Base-by-base conservation (phyloP, 2,329 filamentous ascomycete genomes). In the Nigrospora sphaerica region DNA sequence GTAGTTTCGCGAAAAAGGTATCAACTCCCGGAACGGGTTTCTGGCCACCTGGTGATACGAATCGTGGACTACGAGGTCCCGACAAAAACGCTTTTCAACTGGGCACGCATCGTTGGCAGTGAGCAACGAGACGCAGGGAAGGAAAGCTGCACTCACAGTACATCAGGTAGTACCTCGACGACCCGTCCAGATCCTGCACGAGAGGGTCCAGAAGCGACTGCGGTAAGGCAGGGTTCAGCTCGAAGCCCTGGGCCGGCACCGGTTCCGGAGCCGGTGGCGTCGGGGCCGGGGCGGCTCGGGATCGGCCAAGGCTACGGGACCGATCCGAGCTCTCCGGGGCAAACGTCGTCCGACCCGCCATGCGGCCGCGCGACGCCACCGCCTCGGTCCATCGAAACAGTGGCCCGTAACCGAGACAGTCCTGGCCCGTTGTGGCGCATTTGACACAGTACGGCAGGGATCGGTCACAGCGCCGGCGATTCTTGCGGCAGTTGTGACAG, bases 401-500 rank as follows among this genome's bases (percentile, higher is more conserved):
- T 56, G 74, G 75, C 49, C 76, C 78, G 61, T 83, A 83, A 35
- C 80, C 80, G 50, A 80, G 73, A 65, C 80, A 84, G 54, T 77
- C 69, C 58, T 77, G 68, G 28, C 77, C 77, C 37, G 72, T 68
- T 54, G 66, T 69, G 45, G 67, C 62, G 60, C 80, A 83, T 65
- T 83, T 83, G 55, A 75, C 71, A 61, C 80, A 83, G 48, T 64
- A 68, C 23, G 80, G 80, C 42, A 74, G 64, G 32, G 79, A 81
- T 49, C 75, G 71, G 62, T 84, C 80, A 62, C 80, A 84, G 56
- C 78, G 77, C 60, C 79, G 72, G 53, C 80, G 74, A 57, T 73
- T 73, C 47, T 73, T 74, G 49, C 78, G 77, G 62, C 80, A 83
- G 63, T 81, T 82, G 63, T 83, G 77, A 61, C 80, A 83, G 49